A percentile compares a stretch with the other conserved stretches of the same genome.
Evolutionary conservation across 2,329 filamentous ascomycete species (phyloP).

Genomic region (Huntiella decipiens): DNA sequence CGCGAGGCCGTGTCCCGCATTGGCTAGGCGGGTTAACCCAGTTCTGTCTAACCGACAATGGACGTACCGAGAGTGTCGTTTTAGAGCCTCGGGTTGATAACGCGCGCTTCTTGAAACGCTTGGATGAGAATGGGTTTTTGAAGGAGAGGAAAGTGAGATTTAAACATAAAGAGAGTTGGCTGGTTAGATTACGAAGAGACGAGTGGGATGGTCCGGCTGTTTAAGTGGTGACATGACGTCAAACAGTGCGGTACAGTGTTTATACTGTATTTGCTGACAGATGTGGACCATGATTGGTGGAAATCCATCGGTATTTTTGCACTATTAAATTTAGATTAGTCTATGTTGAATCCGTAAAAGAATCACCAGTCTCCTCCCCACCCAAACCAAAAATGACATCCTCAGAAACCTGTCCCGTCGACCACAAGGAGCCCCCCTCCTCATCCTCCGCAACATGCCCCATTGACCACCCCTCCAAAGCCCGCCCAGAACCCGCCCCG

Average conservation of each 20-base stretch:
- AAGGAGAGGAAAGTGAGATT: conserved; percentile 76
- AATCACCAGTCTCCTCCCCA: background rate
- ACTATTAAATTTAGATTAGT: no score
- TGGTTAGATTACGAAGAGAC: conserved; percentile 64
- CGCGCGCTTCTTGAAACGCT: conserved; percentile 32
- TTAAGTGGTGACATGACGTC: conserved; percentile 15
- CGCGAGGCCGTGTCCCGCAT: conserved; percentile 56
- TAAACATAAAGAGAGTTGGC: conserved; percentile 79
- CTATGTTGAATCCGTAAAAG: no score
- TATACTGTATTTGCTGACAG: no score
- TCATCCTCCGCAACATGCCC: conserved; percentile 1
- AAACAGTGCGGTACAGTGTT: no score
- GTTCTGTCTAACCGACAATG: conserved; percentile 59
- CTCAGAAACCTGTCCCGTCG: conserved; percentile 3
- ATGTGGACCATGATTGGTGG: no score
- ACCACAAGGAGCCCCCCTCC: conserved; percentile 1
- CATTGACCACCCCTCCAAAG: background rate
- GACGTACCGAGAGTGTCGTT: conserved; percentile 63
- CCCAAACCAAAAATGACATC: conserved; percentile 8
- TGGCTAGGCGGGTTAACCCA: conserved; percentile 85
- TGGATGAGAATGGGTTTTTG: conserved; percentile 58
- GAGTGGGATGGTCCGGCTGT: conserved; percentile 55
- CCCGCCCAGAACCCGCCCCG: background rate
- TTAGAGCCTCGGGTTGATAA: conserved; percentile 89
- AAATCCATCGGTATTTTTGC: no score